Evolutionary conservation across 1,284 basidiomycete species (phyloP).

Genomic region (Cutaneotrichosporon mucoides): DNA sequence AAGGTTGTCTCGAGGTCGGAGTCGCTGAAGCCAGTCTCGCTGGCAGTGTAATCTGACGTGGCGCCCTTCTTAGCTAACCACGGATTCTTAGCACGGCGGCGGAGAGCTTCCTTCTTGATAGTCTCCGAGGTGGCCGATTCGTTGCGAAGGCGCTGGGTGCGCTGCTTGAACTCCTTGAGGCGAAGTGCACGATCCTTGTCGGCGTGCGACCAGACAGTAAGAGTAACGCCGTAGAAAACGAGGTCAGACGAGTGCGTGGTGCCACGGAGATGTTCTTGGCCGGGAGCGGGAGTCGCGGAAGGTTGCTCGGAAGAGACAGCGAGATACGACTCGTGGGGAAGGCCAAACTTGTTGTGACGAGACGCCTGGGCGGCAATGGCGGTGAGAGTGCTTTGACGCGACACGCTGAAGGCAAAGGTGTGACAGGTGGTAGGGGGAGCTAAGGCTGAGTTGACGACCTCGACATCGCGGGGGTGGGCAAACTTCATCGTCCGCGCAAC

Average conservation of each 20-base stretch:
- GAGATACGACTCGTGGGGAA: conserved; percentile 33
- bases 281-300: conserved; percentile 2
- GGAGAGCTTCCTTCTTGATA: conserved; percentile 3
- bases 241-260: conserved; percentile 48
- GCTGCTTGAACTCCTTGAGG: conserved; percentile 34
- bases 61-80: conserved; percentile 10
- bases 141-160: conserved; percentile 17
- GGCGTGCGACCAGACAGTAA: conserved; percentile 91
- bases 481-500: conserved; percentile 86
- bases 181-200: conserved; percentile 68
- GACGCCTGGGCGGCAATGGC: conserved; percentile 30
- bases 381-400: conserved; percentile 34
- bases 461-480: conserved; percentile 54
- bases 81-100: conserved; percentile 11
- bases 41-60: conserved; percentile 52
- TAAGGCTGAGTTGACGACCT: conserved; percentile 85
- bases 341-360: conserved; percentile 49
- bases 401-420: conserved; percentile 71
- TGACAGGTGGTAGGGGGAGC: conserved; percentile 89
- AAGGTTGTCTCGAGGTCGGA: conserved; percentile 48
- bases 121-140: conserved; percentile 14
- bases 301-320: conserved; percentile 53
- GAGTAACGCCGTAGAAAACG: conserved; percentile 81
- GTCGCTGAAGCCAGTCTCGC: conserved; percentile 69
- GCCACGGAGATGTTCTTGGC: conserved; percentile 64